Conservation (phyloP, 202 grass and related monocot species). For the Carex arenaria region DNA sequence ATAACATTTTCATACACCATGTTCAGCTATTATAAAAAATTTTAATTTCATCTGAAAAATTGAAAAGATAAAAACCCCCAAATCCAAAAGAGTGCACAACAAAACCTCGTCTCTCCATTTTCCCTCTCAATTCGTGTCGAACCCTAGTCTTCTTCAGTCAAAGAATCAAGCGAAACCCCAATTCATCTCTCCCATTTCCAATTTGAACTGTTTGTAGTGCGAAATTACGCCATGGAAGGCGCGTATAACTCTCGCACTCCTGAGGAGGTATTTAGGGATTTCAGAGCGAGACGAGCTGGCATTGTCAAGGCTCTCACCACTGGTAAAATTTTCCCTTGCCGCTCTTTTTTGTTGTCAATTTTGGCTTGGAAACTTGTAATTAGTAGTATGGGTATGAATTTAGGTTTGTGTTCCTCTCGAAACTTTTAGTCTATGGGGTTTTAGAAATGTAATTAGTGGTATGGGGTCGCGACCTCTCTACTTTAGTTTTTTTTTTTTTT, state of each 20-base stretch:
- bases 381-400: not conserved
- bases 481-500: not conserved
- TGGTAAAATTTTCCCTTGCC: slow-evolving; percentile 18
- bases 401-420: not conserved
- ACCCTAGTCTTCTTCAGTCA: slow-evolving; percentile 2
- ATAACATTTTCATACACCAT: not conserved
- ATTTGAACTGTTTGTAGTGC: not conserved
- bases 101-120: not conserved
- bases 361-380: not conserved
- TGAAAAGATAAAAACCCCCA: slow-evolving; percentile 25
- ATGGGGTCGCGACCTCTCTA: not conserved
- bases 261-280: slow-evolving; percentile 75
- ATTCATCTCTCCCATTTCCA: not conserved
- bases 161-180: not conserved
- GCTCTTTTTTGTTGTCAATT: slow-evolving; percentile 11
- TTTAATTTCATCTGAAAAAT: not conserved
- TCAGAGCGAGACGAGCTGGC: slow-evolving; percentile 66
- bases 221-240: not conserved
- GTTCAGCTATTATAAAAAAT: not conserved
- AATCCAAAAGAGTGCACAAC: slow-evolving; percentile 5
- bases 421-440: not conserved
- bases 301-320: slow-evolving; percentile 82
- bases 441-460: not conserved
- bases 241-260: slow-evolving; percentile 55
- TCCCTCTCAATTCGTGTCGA: slow-evolving; percentile 17